These are phyloP conservation scores for Epichloe scottii DNA, from an alignment of 2,329 filamentous ascomycete genomes.

Conservation along the genomic window DNA sequence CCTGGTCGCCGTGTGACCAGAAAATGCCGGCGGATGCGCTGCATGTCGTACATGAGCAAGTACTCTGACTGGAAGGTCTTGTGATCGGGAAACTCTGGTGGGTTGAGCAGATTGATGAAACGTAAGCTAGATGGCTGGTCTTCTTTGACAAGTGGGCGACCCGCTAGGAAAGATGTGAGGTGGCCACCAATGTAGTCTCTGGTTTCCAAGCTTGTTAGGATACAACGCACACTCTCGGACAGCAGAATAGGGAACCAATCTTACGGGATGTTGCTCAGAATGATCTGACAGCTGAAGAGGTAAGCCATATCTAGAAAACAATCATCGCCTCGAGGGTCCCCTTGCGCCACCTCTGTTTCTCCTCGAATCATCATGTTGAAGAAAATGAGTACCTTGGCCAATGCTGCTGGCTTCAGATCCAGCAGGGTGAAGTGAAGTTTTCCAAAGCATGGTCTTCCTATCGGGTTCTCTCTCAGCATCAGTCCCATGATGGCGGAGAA, in stretches of 20 bases:
- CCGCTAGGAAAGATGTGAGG: constrained; percentile 10
- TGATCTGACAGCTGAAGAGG: no score
- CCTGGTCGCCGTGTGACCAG: constrained; percentile 4
- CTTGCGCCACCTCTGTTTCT: background rate
- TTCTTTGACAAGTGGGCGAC: constrained; percentile 13
- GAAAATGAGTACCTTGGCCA: constrained; percentile 13
- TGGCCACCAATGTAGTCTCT: no score
- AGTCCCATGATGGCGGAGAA: constrained; percentile 9
- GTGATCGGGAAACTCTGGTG: constrained; percentile 10
- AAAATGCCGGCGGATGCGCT: constrained; percentile 15
- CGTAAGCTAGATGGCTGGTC: constrained; percentile 11
- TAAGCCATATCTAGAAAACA: no score
- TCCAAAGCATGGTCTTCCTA: background rate
- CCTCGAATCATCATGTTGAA: constrained; percentile 8
- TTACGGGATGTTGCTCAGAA: no score
- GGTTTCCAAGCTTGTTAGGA: no score
- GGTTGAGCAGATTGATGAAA: constrained; percentile 17
- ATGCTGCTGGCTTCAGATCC: constrained; percentile 12
- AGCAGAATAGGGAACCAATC: no score
- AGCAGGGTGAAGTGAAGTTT: constrained; percentile 12
- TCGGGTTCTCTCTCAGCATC: background rate
- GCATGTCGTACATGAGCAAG: constrained; percentile 15
- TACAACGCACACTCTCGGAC: no score
- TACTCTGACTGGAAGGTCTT: constrained; percentile 14
- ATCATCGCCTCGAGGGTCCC: no score